These are phyloP conservation scores for Usnea hakonensis DNA, from an alignment of 495 filamentous ascomycete species.

Conservation along the genomic window DNA sequence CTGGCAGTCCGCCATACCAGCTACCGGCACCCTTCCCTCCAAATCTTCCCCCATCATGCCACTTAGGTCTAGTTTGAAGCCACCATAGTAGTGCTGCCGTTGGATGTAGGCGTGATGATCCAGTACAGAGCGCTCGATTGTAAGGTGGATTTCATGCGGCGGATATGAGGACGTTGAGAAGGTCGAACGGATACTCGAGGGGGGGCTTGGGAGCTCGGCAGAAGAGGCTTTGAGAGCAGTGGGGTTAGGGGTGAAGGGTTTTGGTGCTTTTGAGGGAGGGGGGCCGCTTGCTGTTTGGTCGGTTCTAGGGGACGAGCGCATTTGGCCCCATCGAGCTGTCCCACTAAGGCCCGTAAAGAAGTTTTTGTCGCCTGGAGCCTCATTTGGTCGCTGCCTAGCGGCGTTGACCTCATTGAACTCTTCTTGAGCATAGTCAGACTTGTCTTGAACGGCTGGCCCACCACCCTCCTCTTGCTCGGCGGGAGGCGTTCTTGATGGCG, in stretches of 20 bases:
- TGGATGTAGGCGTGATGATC: slow-evolving; percentile 35
- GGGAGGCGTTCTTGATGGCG: neutral
- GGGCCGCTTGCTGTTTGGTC: neutral
- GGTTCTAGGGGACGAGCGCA: neutral
- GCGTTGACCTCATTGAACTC: neutral
- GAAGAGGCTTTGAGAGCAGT: slow-evolving; percentile 10
- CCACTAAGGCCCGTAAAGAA: neutral
- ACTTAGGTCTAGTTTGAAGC: slow-evolving; percentile 23
- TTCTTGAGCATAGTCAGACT: neutral
- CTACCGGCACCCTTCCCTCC: slow-evolving; percentile 21
- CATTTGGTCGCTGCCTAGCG: neutral
- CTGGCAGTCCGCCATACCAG: slow-evolving; percentile 22
- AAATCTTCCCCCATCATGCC: slow-evolving; percentile 21
- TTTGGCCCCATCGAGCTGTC: neutral
- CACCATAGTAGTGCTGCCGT: slow-evolving; percentile 32
- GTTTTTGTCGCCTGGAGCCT: neutral
- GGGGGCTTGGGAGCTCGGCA: slow-evolving; percentile 2
- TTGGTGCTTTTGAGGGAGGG: neutral
- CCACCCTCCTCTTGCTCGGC: neutral
- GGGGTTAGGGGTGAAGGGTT: slow-evolving; percentile 3
- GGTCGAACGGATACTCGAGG: neutral
- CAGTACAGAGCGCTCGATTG: slow-evolving; percentile 25
- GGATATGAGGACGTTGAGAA: neutral
- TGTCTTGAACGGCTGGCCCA: neutral
- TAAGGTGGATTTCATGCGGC: slow-evolving; percentile 26